These are phyloP conservation scores for Borovskyia barvae DNA, from an alignment of 208 protist species.

Conservation along the genomic window DNA sequence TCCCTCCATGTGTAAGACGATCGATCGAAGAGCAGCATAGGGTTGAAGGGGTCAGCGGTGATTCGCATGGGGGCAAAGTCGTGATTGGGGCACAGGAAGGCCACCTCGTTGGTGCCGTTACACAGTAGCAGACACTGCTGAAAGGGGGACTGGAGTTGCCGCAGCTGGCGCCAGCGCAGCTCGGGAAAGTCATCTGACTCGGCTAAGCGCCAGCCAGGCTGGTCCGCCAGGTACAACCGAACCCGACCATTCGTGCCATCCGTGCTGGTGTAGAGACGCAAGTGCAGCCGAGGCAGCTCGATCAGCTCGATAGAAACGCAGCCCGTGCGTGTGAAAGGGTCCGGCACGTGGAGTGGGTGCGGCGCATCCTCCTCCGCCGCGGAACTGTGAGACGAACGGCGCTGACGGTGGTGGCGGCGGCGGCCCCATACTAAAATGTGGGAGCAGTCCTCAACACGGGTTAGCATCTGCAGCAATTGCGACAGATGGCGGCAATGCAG, in stretches of 20 bases:
- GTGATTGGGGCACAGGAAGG: conserved; percentile 76
- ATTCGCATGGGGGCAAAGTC: conserved; percentile 54
- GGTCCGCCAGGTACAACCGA: conserved; percentile 72
- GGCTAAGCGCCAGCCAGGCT: conserved; percentile 71
- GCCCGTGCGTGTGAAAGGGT: not conserved
- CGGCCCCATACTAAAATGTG: conserved; percentile 87
- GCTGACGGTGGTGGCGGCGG: not conserved
- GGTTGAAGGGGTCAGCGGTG: conserved; percentile 50
- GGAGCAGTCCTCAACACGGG: conserved; percentile 76
- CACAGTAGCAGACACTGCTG: conserved; percentile 64
- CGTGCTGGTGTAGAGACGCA: conserved; percentile 66
- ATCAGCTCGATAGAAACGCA: conserved; percentile 56
- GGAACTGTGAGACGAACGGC: not conserved
- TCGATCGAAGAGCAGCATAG: conserved; percentile 68
- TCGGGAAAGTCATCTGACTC: conserved; percentile 37
- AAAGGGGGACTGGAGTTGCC: conserved; percentile 40
- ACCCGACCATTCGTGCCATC: conserved; percentile 41
- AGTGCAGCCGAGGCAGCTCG: conserved; percentile 90
- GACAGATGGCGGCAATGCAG: conserved; percentile 30
- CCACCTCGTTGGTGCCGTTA: conserved; percentile 59
- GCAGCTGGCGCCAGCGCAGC: conserved; percentile 19
- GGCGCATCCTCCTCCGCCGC: not conserved
- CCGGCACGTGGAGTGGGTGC: conserved; percentile 1
- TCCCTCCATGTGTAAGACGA: conserved; percentile 72
- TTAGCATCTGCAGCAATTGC: conserved; percentile 54